Evolutionary conservation across 768 basidiomycete species (phyloP).

Genomic region (Phallus indusiatus): DNA sequence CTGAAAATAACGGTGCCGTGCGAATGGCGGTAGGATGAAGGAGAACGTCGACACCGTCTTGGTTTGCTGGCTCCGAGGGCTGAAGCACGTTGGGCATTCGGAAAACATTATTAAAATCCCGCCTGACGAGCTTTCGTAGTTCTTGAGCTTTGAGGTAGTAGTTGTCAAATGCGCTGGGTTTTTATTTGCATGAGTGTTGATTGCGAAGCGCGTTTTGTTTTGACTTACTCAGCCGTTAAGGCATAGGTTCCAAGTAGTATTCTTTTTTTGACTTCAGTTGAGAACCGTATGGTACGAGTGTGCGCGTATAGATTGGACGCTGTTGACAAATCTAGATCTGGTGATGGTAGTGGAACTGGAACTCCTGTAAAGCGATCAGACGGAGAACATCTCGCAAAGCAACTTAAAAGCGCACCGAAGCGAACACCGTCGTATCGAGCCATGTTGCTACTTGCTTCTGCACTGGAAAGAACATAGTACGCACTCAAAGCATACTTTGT

Average conservation of each 20-base stretch:
- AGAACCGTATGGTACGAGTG: slow-evolving; percentile 65
- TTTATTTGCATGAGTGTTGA: background rate
- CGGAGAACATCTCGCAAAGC: slow-evolving; percentile 17
- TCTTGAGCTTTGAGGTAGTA: slow-evolving; percentile 91
- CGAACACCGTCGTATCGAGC: slow-evolving; percentile 84
- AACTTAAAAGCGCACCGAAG: slow-evolving; percentile 43
- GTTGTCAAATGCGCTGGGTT: slow-evolving; percentile 83
- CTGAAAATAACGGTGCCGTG: slow-evolving; percentile 59
- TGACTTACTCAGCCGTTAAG: slow-evolving; percentile 76
- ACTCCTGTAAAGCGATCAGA: background rate
- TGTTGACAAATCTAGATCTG: slow-evolving; percentile 34
- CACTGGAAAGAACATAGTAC: slow-evolving; percentile 93
- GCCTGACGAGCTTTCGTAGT: slow-evolving; percentile 58
- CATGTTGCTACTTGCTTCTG: slow-evolving; percentile 89
- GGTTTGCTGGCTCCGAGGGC: slow-evolving; percentile 8
- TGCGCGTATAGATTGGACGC: slow-evolving; percentile 52
- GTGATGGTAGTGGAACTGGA: slow-evolving; percentile 26
- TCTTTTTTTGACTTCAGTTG: slow-evolving; percentile 75
- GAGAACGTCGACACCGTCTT: slow-evolving; percentile 58
- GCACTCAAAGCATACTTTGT: slow-evolving; percentile 73
- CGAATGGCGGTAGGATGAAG: slow-evolving; percentile 82
- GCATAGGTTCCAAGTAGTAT: slow-evolving; percentile 88
- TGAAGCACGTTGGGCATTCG: slow-evolving; percentile 39
- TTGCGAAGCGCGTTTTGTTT: background rate
- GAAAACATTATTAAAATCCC: slow-evolving; percentile 71